Evolutionary conservation across 1,284 basidiomycete genomes (phyloP).

Genomic region (Ustilago vetiveriae): DNA sequence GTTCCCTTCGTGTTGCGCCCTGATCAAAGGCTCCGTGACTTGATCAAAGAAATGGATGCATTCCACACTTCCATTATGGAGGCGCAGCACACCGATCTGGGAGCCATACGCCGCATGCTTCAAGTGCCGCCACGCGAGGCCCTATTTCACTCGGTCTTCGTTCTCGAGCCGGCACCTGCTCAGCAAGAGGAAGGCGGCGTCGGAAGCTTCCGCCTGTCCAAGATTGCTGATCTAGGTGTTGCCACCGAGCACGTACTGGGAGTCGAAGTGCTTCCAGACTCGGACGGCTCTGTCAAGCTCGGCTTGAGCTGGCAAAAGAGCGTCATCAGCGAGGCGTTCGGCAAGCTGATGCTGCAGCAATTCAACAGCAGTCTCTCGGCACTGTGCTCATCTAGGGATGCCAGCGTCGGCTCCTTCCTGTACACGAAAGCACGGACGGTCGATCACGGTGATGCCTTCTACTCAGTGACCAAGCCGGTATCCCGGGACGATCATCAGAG

Average conservation of each 20-base stretch:
- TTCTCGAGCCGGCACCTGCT: conserved; percentile 53
- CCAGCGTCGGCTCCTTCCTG: conserved; percentile 8
- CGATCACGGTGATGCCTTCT: conserved; percentile 1
- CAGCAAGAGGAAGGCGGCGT: not conserved
- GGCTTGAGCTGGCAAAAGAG: conserved; percentile 47
- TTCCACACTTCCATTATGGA: conserved; percentile 49
- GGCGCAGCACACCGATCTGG: conserved; percentile 47
- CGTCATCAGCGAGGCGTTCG: conserved; percentile 38
- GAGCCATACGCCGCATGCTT: conserved; percentile 58
- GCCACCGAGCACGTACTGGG: conserved; percentile 62
- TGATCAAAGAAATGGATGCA: conserved; percentile 39
- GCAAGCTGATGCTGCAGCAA: conserved; percentile 45
- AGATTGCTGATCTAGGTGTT: conserved; percentile 50
- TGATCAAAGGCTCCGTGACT: conserved; percentile 18
- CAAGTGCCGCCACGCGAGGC: conserved; percentile 48
- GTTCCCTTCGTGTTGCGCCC: conserved; percentile 48
- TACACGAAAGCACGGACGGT: not conserved
- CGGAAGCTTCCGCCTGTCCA: conserved; percentile 20
- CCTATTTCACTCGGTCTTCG: conserved; percentile 65
- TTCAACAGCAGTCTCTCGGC: conserved; percentile 42
- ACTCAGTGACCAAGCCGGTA: conserved; percentile 6
- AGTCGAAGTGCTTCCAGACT: conserved; percentile 51
- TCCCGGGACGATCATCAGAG: not conserved
- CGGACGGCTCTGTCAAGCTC: conserved; percentile 37
- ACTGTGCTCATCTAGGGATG: conserved; percentile 23